These are phyloP conservation scores for Emiliania huxleyi DNA, from an alignment of 78 protist genomes.

Conservation along the genomic window DNA sequence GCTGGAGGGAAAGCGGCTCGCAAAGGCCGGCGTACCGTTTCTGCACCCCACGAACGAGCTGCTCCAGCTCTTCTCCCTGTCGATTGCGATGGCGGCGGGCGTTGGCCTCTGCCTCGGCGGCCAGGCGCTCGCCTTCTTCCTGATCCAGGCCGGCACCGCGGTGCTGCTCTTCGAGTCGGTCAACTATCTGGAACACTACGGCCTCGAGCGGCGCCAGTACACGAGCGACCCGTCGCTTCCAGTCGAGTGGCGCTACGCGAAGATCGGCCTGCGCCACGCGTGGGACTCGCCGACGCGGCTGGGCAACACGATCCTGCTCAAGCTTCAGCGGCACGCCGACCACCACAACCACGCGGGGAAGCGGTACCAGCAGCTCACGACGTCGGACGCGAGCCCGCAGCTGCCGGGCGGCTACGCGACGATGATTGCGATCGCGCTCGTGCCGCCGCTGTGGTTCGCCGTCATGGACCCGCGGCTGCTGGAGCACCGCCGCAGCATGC, in stretches of 20 bases:
- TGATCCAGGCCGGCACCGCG: not conserved
- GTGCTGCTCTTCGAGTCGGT: not conserved
- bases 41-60: not conserved
- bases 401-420: not conserved
- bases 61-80: not conserved
- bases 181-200: not conserved
- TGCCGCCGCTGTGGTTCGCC: not conserved
- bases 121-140: not conserved
- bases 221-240: not conserved
- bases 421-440: not conserved
- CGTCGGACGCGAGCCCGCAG: not conserved
- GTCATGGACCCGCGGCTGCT: not conserved
- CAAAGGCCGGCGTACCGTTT: not conserved
- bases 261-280: not conserved
- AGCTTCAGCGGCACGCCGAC: not conserved
- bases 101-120: not conserved
- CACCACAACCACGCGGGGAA: not conserved
- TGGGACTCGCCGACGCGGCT: not conserved
- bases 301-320: not conserved
- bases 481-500: not conserved
- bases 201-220: not conserved
- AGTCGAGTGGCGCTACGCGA: not conserved
- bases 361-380: not conserved
- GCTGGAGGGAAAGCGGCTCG: not conserved
- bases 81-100: not conserved